These are phyloP conservation scores for Trichoderma hamatum DNA, from an alignment of 2,329 filamentous ascomycete species.

Conservation along the genomic window DNA sequence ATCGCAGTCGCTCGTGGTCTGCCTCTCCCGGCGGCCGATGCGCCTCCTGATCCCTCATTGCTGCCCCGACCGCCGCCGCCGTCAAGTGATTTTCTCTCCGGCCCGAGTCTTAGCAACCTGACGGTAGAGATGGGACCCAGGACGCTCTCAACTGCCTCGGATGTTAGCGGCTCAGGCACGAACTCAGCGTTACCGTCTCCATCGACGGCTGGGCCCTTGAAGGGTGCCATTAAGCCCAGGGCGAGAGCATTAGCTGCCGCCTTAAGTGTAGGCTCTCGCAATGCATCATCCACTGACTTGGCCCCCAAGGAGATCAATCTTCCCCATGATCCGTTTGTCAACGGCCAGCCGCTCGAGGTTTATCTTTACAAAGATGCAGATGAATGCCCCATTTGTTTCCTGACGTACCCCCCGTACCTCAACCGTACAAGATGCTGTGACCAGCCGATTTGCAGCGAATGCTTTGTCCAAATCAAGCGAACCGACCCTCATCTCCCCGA, in stretches of 20 bases:
- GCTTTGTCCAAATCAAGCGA: slow-evolving; percentile 97
- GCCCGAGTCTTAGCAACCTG: slow-evolving; percentile 66
- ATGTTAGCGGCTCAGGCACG: slow-evolving; percentile 64
- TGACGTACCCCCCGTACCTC: slow-evolving; percentile 92
- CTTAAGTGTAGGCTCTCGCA: slow-evolving; percentile 72
- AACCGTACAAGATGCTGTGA: slow-evolving; percentile 96
- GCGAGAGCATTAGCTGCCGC: slow-evolving; percentile 88
- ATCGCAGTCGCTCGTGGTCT: slow-evolving; percentile 85
- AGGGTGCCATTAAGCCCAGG: slow-evolving; percentile 72
- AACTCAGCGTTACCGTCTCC: slow-evolving; percentile 61
- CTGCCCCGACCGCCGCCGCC: slow-evolving; percentile 51
- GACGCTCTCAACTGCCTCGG: slow-evolving; percentile 78
- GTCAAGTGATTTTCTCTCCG: slow-evolving; percentile 49
- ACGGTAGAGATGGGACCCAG: slow-evolving; percentile 79
- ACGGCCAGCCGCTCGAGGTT: slow-evolving; percentile 91
- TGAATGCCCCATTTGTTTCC: slow-evolving; percentile 95
- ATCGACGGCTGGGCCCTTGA: slow-evolving; percentile 40
- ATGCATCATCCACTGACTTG: slow-evolving; percentile 71
- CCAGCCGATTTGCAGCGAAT: slow-evolving; percentile 95
- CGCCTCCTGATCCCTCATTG: slow-evolving; percentile 72
- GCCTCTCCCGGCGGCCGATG: slow-evolving; percentile 80
- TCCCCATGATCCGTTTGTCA: slow-evolving; percentile 82
- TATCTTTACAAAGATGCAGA: slow-evolving; percentile 87
- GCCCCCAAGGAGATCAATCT: slow-evolving; percentile 77
- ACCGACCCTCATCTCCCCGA: slow-evolving; percentile 89